These are phyloP conservation scores for Gynochthodes officinalis DNA, from an alignment of 257 asterid species.

Conservation along the genomic window DNA sequence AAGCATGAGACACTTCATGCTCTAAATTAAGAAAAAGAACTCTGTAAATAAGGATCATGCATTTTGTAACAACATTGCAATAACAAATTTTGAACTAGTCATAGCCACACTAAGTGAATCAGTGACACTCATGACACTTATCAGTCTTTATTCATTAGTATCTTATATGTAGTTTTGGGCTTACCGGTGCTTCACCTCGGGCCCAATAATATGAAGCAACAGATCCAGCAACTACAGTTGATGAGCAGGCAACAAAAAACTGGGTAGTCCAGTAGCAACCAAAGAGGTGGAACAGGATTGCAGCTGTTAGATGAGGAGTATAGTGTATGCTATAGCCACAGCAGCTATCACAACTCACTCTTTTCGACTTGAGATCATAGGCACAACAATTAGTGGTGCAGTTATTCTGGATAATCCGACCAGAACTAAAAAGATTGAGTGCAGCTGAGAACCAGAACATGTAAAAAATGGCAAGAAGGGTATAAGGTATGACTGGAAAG, in stretches of 20 bases:
- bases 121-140: no score
- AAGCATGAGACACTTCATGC: background rate
- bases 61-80: background rate
- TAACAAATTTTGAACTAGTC: background rate
- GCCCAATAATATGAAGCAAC: constrained; percentile 98
- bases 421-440: constrained; percentile 90
- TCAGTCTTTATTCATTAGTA: no score
- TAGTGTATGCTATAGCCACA: constrained; percentile 80
- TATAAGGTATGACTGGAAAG: constrained; percentile 82
- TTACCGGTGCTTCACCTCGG: constrained; percentile 78
- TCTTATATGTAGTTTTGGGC: constrained; percentile 12
- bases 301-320: constrained; percentile 75
- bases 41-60: background rate
- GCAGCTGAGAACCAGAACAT: constrained; percentile 98
- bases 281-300: constrained; percentile 85
- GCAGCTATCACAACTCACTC: constrained; percentile 80
- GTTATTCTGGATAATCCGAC: constrained; percentile 66
- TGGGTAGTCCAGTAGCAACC: constrained; percentile 97
- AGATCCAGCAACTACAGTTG: constrained; percentile 90
- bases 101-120: background rate
- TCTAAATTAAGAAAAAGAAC: background rate
- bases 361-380: constrained; percentile 74
- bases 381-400: constrained; percentile 92
- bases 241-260: constrained; percentile 69
- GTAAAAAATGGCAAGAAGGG: constrained; percentile 67